These are phyloP conservation scores for Neopestalotiopsis sp. DNA, from an alignment of 2,329 filamentous ascomycete species.

Conservation along the genomic window DNA sequence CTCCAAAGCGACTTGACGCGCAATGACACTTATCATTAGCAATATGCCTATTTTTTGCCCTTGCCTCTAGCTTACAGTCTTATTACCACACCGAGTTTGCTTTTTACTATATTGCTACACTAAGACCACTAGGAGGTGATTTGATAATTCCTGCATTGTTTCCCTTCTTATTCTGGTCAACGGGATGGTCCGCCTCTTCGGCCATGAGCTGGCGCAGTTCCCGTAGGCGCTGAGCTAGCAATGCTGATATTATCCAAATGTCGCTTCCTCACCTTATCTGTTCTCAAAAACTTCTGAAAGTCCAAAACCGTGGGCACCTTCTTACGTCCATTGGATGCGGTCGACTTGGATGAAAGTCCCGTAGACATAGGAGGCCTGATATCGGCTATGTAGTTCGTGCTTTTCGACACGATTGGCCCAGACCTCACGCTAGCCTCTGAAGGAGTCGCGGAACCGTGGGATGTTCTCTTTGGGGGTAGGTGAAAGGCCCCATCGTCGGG, in stretches of 20 bases:
- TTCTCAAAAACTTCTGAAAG: background rate
- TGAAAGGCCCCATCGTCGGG: background rate
- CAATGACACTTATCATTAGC: no score
- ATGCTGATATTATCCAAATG: conserved; percentile 13
- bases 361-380: background rate
- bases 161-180: background rate
- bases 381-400: background rate
- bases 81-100: background rate
- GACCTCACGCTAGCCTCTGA: background rate
- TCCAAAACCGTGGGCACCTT: background rate
- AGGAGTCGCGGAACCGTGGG: no score
- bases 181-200: background rate
- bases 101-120: background rate
- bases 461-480: background rate
- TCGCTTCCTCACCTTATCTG: background rate
- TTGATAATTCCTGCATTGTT: background rate
- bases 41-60: no score
- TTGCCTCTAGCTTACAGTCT: no score
- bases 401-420: background rate
- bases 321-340: background rate
- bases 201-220: background rate
- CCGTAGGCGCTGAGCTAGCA: conserved; percentile 7
- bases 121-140: background rate
- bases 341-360: background rate
- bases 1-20: no score